Evolutionary conservation across 1,139 yeast genomes (phyloP), one percentile per base, ranked within the genome.

Genomic region (Pichia sp.): DNA sequence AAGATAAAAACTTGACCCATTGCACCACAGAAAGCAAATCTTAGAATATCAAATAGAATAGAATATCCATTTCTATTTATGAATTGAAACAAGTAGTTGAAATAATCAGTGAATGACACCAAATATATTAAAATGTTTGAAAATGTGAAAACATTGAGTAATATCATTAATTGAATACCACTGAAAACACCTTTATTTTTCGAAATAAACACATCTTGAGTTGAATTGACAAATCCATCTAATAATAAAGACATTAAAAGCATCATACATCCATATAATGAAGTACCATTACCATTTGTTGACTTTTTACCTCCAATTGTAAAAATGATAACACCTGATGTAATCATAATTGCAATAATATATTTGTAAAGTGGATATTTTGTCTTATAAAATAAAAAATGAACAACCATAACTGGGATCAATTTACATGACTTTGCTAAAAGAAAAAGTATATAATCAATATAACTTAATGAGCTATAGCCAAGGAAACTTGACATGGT

Each of bases 1-100:
- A 90, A 92, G 44, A 92, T 88, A 66, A 92, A 92, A 18, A 90
- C 79, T 64, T 92, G 98, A 15, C 99, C 99, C 38, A 88, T 60
- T 0, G 97, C 84, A 1, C 98, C 98, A 60, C 89, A 82, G 0
- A 81, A 51, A 0, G 90, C 84, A 67, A 88, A 94, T 11, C 77
- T 63, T 22, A 79, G 52, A 29, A 90, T 74, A 60, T 89, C 92
- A 18, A 63, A 55, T 30, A 82, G 56, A 7, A 84, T 80, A 18
- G 63, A 60, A 1, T 80, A 80, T 53, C 82, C 74, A 47, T 61
- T 56, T 15, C 47, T 39, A 0, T 23, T 20, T 23, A 81, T 66
- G 58, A 85, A 85, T 4, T 61, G 59, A 0, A 68, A 29, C 0
- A 86, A 68, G 45, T 79, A 77, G 0, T 59, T 48, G 11, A 80